Percentiles rank a stretch among this genome's conserved stretches.
Evolutionary conservation across 1,284 basidiomycete genomes (phyloP).

Genomic region (Trametes pubescens): DNA sequence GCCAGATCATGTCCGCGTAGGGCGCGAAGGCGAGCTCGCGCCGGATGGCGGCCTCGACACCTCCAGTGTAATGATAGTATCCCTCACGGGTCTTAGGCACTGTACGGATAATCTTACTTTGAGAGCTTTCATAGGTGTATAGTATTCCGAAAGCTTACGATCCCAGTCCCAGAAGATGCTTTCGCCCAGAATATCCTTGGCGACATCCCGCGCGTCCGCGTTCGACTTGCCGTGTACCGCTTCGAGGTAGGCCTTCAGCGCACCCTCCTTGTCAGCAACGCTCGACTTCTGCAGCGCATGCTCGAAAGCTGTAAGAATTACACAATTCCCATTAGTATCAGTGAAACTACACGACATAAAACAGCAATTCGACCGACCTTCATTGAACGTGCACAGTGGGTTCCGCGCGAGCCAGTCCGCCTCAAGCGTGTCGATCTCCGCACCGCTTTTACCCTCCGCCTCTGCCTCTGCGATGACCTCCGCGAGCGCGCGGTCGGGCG

Average conservation of each 20-base stretch:
- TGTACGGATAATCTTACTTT: conserved; percentile 36
- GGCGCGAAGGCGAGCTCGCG: conserved; percentile 84
- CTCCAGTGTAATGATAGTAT: conserved; percentile 91
- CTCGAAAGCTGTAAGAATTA: conserved; percentile 60
- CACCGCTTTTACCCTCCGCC: conserved; percentile 68
- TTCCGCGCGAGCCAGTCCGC: conserved; percentile 80
- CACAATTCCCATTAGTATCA: conserved; percentile 19
- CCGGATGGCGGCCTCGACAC: conserved; percentile 84
- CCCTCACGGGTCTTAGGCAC: conserved; percentile 92
- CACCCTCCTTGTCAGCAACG: conserved; percentile 63
- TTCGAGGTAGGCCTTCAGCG: conserved; percentile 65
- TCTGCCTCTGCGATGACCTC: conserved; percentile 83
- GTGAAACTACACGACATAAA: neutral
- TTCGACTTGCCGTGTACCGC: conserved; percentile 77
- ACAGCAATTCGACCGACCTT: conserved; percentile 58
- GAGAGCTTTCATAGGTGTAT: neutral
- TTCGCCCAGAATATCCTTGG: conserved; percentile 75
- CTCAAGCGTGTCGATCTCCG: conserved; percentile 82
- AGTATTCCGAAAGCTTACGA: conserved; percentile 52
- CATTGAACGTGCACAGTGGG: conserved; percentile 82
- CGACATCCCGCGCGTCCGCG: conserved; percentile 75
- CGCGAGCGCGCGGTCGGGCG: conserved; percentile 64
- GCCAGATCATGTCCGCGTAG: conserved; percentile 87
- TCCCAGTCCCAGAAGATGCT: conserved; percentile 90
- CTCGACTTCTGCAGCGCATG: conserved; percentile 56